A percentile compares a stretch with the other conserved stretches of the same genome.
Conservation (phyloP, 176 grass and related monocot species). For the Leersia perrieri region DNA sequence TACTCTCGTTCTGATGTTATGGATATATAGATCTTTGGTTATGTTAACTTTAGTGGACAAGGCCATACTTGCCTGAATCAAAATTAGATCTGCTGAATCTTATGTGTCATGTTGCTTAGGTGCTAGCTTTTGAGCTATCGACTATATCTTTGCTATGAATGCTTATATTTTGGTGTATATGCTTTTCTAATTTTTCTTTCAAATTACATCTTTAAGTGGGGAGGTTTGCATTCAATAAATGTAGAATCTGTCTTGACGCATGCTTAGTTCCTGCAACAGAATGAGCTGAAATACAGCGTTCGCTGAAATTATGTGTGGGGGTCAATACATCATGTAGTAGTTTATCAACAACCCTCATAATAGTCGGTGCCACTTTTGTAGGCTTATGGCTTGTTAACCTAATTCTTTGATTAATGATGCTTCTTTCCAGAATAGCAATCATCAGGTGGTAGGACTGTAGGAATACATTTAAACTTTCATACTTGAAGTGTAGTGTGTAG, state of each 20-base stretch:
- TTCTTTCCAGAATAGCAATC: neutral
- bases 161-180: conserved; percentile 1
- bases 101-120: conserved; percentile 22
- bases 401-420: neutral
- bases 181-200: neutral
- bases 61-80: conserved; percentile 1
- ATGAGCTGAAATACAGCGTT: neutral
- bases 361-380: neutral
- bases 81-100: conserved; percentile 14
- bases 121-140: conserved; percentile 25
- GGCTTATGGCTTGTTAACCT: neutral
- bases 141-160: neutral
- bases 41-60: conserved; percentile 11
- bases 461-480: neutral
- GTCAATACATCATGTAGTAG: neutral
- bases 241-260: neutral
- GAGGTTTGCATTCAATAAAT: neutral
- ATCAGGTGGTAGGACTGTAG: neutral
- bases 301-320: neutral
- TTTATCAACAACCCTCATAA: neutral
- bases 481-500: neutral
- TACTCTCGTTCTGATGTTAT: conserved; percentile 26
- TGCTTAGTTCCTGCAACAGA: neutral
- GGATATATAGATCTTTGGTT: conserved; percentile 16
- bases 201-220: neutral